Evolutionary conservation across 768 basidiomycete species (phyloP).

Genomic region (Calocybe gangraenosa): DNA sequence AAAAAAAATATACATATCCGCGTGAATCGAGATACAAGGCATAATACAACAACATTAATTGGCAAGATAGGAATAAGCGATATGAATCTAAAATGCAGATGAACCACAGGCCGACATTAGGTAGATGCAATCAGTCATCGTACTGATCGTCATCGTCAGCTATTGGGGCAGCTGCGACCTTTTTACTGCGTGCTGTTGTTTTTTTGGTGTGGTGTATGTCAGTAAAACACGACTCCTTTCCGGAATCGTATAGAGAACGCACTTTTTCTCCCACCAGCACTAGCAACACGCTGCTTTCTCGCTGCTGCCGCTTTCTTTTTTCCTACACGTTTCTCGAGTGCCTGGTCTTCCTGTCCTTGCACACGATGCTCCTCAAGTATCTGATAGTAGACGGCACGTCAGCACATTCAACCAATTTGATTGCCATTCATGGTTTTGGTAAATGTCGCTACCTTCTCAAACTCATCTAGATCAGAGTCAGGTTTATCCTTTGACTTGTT

Average conservation of each 20-base stretch:
- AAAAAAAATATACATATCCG: too few species aligned
- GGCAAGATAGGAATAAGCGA: too few species aligned
- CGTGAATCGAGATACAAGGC: too few species aligned
- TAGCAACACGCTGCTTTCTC: constrained; percentile 48
- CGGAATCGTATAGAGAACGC: constrained; percentile 7
- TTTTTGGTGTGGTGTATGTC: too few species aligned
- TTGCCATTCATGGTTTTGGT: constrained; percentile 11
- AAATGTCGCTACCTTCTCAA: constrained; percentile 86
- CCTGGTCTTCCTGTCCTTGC: constrained; percentile 91
- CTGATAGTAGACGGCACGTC: constrained; percentile 30
- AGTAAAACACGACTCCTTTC: not conserved
- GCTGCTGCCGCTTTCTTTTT: constrained; percentile 77
- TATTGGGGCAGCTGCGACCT: constrained; percentile 2
- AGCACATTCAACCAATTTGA: not conserved
- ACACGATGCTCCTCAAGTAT: constrained; percentile 78
- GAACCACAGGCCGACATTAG: too few species aligned
- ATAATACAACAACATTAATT: too few species aligned
- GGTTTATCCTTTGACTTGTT: constrained; percentile 93
- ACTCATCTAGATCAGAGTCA: constrained; percentile 91
- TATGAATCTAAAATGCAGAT: too few species aligned
- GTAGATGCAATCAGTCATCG: constrained; percentile 11
- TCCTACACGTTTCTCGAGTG: constrained; percentile 80
- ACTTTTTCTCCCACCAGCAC: constrained; percentile 41
- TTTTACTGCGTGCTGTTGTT: constrained; percentile 16
- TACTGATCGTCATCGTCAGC: constrained; percentile 16